Conservation (phyloP, 78 protist genomes). For the Dictyostelium firmibasis region DNA sequence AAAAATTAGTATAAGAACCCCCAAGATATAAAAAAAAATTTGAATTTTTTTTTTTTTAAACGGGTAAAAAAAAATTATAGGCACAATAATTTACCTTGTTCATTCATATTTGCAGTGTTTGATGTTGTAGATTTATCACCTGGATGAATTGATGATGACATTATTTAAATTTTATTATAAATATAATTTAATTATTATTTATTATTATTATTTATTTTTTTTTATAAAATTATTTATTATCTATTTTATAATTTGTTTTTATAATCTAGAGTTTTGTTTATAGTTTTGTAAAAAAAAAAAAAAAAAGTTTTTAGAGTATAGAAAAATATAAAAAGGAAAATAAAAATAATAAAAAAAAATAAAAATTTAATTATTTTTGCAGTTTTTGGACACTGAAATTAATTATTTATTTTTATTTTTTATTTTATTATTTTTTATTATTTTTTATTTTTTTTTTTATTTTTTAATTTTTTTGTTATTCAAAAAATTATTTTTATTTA, state of each 20-base stretch:
- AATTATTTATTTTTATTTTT: no score
- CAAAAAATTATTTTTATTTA: no score
- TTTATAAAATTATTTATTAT: background rate
- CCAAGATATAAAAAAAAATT: no score
- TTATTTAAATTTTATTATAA: background rate
- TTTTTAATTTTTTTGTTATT: no score
- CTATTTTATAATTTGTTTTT: background rate
- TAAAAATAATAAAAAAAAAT: background rate
- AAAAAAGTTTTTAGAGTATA: background rate
- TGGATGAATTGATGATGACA: constrained; percentile 48
- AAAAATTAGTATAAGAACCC: background rate
- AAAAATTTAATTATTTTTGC: no score
- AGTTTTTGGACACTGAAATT: no score
- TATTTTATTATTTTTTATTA: no score
- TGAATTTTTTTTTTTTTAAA: background rate
- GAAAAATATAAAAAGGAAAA: background rate
- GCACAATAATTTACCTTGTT: constrained; percentile 6
- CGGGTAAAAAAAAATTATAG: background rate
- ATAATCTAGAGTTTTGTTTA: background rate
- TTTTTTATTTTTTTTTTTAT: no score
- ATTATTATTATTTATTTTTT: background rate
- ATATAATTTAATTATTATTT: no score
- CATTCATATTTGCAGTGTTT: constrained; percentile 29
- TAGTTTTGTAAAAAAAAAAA: background rate
- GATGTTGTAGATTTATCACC: constrained; percentile 59